Conservation (phyloP, 2,329 filamentous ascomycete genomes). For the Atkinsonella hypoxylon region DNA sequence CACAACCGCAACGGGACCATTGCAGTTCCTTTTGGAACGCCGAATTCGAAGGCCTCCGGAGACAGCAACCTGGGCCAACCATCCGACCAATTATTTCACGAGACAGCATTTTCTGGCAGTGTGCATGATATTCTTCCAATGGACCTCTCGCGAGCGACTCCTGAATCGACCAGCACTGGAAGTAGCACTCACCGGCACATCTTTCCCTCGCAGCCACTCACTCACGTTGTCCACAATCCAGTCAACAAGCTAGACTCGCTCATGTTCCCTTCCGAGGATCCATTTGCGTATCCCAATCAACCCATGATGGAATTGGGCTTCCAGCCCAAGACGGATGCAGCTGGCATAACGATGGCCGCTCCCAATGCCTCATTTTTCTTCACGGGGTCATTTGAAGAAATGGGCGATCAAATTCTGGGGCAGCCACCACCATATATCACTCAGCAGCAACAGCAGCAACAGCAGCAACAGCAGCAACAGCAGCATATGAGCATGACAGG, state of each 20-base stretch:
- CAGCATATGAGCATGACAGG: conserved; percentile 29
- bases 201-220: conserved; percentile 20
- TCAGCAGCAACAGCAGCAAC: conserved; percentile 41
- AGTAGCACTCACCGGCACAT: conserved; percentile 26
- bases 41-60: conserved; percentile 18
- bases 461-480: conserved; percentile 34
- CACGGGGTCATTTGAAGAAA: conserved; percentile 45
- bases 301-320: conserved; percentile 51
- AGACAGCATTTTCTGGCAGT: conserved; percentile 25
- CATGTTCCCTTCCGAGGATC: conserved; percentile 71
- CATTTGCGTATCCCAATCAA: conserved; percentile 69
- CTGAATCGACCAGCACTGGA: conserved; percentile 30
- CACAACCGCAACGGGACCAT: conserved; percentile 17
- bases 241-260: conserved; percentile 62
- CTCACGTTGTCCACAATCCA: conserved; percentile 25
- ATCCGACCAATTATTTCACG: conserved; percentile 20
- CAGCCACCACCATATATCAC: conserved; percentile 61
- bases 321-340: conserved; percentile 22
- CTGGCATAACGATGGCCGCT: conserved; percentile 20
- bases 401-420: conserved; percentile 62
- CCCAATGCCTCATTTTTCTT: conserved; percentile 37
- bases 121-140: conserved; percentile 33
- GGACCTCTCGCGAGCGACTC: conserved; percentile 31
- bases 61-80: conserved; percentile 21
- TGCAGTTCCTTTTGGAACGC: conserved; percentile 12